Percentiles rank a stretch among this genome's conserved stretches.
Conservation (phyloP, 73 alveolate species). For the Durusdinium trenchii region DNA sequence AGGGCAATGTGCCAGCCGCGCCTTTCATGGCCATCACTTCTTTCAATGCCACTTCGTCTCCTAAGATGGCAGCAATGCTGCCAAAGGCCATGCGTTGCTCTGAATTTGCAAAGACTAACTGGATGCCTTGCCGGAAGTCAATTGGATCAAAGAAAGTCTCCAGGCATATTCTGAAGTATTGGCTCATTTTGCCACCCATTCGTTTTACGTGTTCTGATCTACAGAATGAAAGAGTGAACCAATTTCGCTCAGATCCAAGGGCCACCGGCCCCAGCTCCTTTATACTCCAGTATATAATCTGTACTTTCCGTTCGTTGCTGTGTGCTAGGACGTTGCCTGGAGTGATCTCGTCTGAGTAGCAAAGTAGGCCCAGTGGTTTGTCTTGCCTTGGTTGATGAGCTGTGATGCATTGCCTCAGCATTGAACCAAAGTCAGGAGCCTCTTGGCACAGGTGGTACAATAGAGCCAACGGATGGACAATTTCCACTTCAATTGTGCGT, state of each 20-base stretch:
- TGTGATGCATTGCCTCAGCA: no score
- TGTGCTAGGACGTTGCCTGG: background rate
- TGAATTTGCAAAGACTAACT: background rate
- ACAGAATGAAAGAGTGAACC: background rate
- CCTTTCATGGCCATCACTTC: background rate
- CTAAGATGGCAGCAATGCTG: background rate
- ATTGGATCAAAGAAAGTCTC: background rate
- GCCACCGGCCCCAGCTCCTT: background rate
- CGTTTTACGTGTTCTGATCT: background rate
- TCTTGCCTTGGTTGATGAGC: no score
- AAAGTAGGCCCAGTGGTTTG: no score
- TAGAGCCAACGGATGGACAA: no score
- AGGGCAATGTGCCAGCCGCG: background rate
- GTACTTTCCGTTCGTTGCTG: background rate
- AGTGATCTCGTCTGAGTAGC: background rate
- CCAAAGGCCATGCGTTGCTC: background rate
- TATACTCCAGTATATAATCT: background rate
- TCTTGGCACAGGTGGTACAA: no score
- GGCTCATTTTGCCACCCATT: background rate
- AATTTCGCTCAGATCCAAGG: background rate
- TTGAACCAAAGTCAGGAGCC: no score
- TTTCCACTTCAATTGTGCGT: no score
- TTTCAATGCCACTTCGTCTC: constrained; percentile 25
- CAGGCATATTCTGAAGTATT: background rate
- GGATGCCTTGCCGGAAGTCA: background rate